Percentiles rank a stretch among this genome's conserved stretches.
Evolutionary conservation across 2,329 filamentous ascomycete species (phyloP).

Genomic region (Trichophyton verrucosum): DNA sequence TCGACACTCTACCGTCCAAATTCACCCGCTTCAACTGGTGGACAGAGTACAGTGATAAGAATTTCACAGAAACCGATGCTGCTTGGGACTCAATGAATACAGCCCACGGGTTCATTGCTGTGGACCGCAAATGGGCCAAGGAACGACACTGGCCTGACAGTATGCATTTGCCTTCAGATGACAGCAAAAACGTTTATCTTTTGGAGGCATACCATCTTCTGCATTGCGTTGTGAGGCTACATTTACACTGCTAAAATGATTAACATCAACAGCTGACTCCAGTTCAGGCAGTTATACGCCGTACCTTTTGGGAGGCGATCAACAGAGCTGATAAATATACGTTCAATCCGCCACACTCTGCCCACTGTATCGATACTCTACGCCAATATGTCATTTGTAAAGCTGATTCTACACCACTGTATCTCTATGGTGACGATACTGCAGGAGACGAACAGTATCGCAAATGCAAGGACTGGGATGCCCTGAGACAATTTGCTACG

Average conservation of each 20-base stretch:
- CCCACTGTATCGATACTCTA: slow-evolving; percentile 12
- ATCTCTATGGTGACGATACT: slow-evolving; percentile 3
- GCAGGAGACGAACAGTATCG: slow-evolving; percentile 10
- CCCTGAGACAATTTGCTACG: background rate
- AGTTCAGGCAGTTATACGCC: background rate
- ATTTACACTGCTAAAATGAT: background rate
- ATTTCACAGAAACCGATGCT: background rate
- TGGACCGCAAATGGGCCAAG: slow-evolving; percentile 17
- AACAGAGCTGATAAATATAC: background rate
- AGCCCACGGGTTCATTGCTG: slow-evolving; percentile 19
- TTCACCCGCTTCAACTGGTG: background rate
- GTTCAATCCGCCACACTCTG: background rate
- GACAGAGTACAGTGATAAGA: slow-evolving; percentile 1
- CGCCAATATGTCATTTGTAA: slow-evolving; percentile 11
- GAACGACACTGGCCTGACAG: slow-evolving; percentile 13
- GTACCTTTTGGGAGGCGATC: background rate
- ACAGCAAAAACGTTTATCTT: slow-evolving; percentile 13
- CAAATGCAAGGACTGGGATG: slow-evolving; percentile 11
- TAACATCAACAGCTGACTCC: background rate
- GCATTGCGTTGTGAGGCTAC: background rate
- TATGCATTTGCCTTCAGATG: slow-evolving; percentile 13
- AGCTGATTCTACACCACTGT: slow-evolving; percentile 8
- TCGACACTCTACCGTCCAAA: no score
- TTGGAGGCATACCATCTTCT: slow-evolving; percentile 3
- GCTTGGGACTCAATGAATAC: slow-evolving; percentile 18